Evolutionary conservation across 176 grass and related monocot genomes (phyloP).

Genomic region (Avena eriantha): DNA sequence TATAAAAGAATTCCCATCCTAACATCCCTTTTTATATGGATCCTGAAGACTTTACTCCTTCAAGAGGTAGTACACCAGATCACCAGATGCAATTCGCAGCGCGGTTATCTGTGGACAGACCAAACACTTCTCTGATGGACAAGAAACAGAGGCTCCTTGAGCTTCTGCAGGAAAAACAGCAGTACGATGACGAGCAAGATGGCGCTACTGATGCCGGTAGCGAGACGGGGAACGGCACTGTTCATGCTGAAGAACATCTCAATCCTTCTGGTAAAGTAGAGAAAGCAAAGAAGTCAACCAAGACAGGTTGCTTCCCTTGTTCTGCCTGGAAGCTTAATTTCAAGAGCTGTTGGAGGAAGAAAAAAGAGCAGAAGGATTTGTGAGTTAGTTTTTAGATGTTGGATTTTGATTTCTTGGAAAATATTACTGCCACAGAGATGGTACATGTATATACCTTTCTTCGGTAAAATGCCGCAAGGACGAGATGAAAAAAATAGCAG

Average conservation of each 20-base stretch:
- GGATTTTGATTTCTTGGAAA: slow-evolving; percentile 4
- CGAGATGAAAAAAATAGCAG: background rate
- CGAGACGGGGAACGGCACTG: slow-evolving; percentile 1
- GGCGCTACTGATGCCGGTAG: slow-evolving; percentile 19
- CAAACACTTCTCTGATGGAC: slow-evolving; percentile 10
- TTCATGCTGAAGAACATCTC: slow-evolving; percentile 38
- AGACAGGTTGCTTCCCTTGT: slow-evolving; percentile 56
- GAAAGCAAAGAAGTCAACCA: slow-evolving; percentile 37
- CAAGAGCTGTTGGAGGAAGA: slow-evolving; percentile 40
- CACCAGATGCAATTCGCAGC: slow-evolving; percentile 19
- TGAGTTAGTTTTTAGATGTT: slow-evolving; percentile 21
- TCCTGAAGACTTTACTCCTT: slow-evolving; percentile 58
- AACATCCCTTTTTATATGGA: slow-evolving; percentile 18
- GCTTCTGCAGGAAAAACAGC: slow-evolving; percentile 70
- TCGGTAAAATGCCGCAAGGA: slow-evolving; percentile 9
- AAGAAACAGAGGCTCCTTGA: slow-evolving; percentile 63
- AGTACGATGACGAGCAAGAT: slow-evolving; percentile 41
- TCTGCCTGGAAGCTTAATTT: slow-evolving; percentile 45
- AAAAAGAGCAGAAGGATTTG: slow-evolving; percentile 28
- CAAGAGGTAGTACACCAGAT: slow-evolving; percentile 59
- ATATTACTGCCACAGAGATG: background rate
- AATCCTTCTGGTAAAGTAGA: background rate
- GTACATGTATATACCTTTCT: slow-evolving; percentile 5
- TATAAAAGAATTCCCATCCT: background rate
- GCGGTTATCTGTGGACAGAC: slow-evolving; percentile 13